phyloP scores from a whole-genome alignment of 352 stramenopile genomes.

The Globisporangium recalcitrans region DNA sequence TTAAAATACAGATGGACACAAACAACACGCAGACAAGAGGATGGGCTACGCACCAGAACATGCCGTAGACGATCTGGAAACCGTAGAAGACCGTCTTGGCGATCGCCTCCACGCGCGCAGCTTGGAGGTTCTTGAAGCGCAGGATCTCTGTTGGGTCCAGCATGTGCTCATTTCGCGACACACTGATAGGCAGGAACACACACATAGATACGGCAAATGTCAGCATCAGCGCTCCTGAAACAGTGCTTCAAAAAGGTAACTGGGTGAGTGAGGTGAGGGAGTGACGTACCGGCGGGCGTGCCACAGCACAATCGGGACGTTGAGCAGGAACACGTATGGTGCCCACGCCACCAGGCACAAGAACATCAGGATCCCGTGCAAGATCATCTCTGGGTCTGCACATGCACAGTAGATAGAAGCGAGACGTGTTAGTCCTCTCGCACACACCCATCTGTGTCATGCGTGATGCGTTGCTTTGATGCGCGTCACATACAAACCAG shows the following conservation, averaged over 20 bases:
- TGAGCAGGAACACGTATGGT: conserved; percentile 74
- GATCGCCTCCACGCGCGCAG: conserved; percentile 73
- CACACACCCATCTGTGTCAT: neutral
- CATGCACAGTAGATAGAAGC: neutral
- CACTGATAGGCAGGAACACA: conserved; percentile 20
- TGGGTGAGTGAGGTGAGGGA: neutral
- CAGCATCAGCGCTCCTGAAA: neutral
- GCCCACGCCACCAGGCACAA: conserved; percentile 70
- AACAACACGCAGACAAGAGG: neutral
- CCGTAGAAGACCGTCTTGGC: conserved; percentile 84
- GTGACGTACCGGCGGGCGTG: conserved; percentile 54
- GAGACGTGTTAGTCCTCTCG: neutral
- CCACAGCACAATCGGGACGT: conserved; percentile 72
- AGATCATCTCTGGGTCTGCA: conserved; percentile 73
- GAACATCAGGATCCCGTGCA: conserved; percentile 73
- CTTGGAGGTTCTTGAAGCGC: conserved; percentile 82
- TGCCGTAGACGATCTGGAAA: conserved; percentile 86
- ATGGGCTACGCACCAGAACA: conserved; percentile 71
- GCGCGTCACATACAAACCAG: conserved; percentile 57
- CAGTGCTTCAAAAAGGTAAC: neutral
- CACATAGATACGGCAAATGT: neutral
- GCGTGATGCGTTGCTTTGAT: neutral
- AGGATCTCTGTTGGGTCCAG: conserved; percentile 85
- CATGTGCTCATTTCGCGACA: conserved; percentile 76
- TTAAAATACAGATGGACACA: neutral